Conservation (phyloP, 805 yeast genomes). For the Pichia exigua region DNA sequence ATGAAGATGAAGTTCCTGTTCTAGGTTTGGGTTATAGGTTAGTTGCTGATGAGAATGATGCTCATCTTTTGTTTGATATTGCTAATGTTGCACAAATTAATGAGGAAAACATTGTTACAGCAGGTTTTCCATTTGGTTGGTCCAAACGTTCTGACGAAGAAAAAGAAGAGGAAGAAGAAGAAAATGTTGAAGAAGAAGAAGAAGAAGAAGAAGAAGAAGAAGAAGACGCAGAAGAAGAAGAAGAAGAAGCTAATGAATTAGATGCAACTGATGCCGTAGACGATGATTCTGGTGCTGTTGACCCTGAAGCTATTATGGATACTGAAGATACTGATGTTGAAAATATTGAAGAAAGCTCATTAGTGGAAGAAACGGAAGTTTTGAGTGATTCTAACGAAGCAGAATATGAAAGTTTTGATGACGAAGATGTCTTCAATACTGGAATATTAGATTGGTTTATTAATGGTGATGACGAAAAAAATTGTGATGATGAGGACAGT, state of each 20-base stretch:
- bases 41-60: conserved; percentile 6
- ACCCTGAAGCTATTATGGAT: not conserved
- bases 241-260: not conserved
- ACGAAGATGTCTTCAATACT: not conserved
- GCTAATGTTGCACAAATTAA: conserved; percentile 12
- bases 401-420: not conserved
- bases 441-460: conserved; percentile 5
- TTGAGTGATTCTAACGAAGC: not conserved
- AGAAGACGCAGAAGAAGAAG: not conserved
- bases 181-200: not conserved
- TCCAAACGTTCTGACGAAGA: conserved; percentile 12
- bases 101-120: conserved; percentile 21
- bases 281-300: too few species aligned
- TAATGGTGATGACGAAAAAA: conserved; percentile 16
- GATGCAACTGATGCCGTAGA: too few species aligned
- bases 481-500: conserved; percentile 9
- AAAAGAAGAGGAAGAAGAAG: not conserved
- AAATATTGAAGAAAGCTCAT: not conserved
- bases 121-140: conserved; percentile 26
- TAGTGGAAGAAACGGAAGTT: not conserved
- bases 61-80: conserved; percentile 1
- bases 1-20: not conserved
- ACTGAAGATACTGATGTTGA: not conserved
- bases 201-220: not conserved
- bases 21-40: conserved; percentile 12